Evolutionary conservation across 352 stramenopile genomes (phyloP), one percentile per base, ranked within the genome.

Genomic region (Pythium angustatum): DNA sequence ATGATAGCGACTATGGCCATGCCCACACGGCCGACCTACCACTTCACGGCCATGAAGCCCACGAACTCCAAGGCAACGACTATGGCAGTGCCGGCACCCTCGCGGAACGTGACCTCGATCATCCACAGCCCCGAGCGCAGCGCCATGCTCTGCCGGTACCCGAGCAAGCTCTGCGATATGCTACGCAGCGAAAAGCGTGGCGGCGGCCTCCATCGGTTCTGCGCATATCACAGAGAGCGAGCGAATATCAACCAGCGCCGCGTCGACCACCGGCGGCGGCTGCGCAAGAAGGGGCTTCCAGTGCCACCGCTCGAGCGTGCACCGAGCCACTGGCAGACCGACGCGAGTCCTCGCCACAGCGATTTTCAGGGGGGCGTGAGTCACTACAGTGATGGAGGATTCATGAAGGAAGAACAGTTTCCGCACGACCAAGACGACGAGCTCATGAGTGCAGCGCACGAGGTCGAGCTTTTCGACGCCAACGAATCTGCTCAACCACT

Each of bases 91-190:
- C 24, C 43, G n/a, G n/a, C 45, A 12, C 21, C 22, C 3, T 24
- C 54, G 40, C 55, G 48, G 22, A 64, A 57, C 47, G 45, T 57
- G 22, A 64, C 55, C 1, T 27, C 55, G 19, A 62, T 62, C 11
- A 62, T 67, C 31, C 49, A 67, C 51, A 67, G 50, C 50, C 49
- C 60, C 28, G 38, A 61, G 43, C 60, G 60, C 60, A 61, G 49
- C 41, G 31, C 60, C 19, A 54, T 67, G 62, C 58, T 66, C 8
- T 76, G 68, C 52, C 64, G 62, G 26, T 76, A 76, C 45, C 60
- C 69, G 17, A 72, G 58, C 62, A 76, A 76, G 54, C 54, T 70
- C n/a, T 76, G 69, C 54, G 58, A 68, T 45, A 76, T 71, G 34
- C n/a, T 71, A 14, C 69, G 69, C 24, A 71, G 54, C 27, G 58